These are phyloP conservation scores for Roridomyces roridus DNA, from an alignment of 768 basidiomycete species.

Conservation along the genomic window DNA sequence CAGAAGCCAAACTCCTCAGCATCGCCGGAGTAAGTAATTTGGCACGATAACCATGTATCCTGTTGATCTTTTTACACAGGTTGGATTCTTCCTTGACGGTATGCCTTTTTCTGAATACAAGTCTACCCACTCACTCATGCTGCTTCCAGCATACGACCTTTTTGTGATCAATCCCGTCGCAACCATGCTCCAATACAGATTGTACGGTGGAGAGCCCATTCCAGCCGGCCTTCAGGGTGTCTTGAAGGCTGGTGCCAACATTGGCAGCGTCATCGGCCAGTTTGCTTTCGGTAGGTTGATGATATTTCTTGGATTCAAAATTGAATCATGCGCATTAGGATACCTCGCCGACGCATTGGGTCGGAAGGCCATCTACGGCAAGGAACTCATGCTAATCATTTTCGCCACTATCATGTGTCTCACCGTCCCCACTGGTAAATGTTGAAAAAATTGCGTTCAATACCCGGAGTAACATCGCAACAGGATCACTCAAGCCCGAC, in stretches of 20 bases:
- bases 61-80: too few species aligned
- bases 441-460: conserved; percentile 38
- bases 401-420: conserved; percentile 75
- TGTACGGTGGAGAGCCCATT: conserved; percentile 52
- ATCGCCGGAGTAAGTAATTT: too few species aligned
- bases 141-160: conserved; percentile 16
- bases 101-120: not conserved
- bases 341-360: conserved; percentile 72
- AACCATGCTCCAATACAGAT: conserved; percentile 33
- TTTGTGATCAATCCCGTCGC: conserved; percentile 21
- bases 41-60: too few species aligned
- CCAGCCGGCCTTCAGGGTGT: conserved; percentile 58
- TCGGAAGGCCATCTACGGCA: conserved; percentile 75
- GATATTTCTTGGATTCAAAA: not conserved
- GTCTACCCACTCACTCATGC: not conserved
- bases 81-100: conserved; percentile 22
- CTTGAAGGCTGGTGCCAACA: conserved; percentile 65
- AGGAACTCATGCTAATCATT: conserved; percentile 83
- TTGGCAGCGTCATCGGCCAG: conserved; percentile 67
- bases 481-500: conserved; percentile 37
- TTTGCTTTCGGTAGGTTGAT: conserved; percentile 54
- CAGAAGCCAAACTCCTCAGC: too few species aligned
- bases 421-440: conserved; percentile 65
- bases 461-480: too few species aligned
- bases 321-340: conserved; percentile 38